These are phyloP conservation scores for Lipomyces spencermartinsiae DNA, from an alignment of 805 yeast genomes.

Conservation along the genomic window DNA sequence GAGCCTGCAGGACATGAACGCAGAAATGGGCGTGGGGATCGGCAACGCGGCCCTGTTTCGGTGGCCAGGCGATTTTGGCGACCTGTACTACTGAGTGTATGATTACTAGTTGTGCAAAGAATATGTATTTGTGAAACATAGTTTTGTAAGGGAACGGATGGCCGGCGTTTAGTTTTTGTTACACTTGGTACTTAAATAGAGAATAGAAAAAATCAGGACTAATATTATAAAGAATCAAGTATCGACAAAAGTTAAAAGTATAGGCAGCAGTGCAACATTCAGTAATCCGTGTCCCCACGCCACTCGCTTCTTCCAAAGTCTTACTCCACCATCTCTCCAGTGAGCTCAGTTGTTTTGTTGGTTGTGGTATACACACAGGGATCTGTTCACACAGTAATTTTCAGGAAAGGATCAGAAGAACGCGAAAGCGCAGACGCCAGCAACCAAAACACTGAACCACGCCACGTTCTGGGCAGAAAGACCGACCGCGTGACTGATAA, in stretches of 20 bases:
- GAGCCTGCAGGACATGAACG: conserved; percentile 21
- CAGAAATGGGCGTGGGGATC: conserved; percentile 28
- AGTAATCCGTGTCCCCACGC: background rate
- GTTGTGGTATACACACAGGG: background rate
- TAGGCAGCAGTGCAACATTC: conserved; percentile 1
- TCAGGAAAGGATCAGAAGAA: background rate
- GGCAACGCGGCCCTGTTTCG: conserved; percentile 31
- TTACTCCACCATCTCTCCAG: background rate
- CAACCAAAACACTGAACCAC: background rate
- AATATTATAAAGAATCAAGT: background rate
- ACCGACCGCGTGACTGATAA: background rate
- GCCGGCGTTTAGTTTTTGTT: background rate
- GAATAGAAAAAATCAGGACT: background rate
- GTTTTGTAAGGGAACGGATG: background rate
- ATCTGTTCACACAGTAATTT: background rate
- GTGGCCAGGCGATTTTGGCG: conserved; percentile 33
- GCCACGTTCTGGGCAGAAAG: background rate
- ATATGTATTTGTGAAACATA: background rate
- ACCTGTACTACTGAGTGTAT: conserved; percentile 24
- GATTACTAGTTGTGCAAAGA: background rate
- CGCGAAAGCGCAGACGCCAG: background rate
- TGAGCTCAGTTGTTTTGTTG: too few species aligned
- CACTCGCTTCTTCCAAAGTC: background rate
- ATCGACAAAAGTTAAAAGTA: background rate
- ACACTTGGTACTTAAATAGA: background rate